Base-by-base conservation (phyloP, 2,329 filamentous ascomycete species). In the Sphaerulina populicola region DNA sequence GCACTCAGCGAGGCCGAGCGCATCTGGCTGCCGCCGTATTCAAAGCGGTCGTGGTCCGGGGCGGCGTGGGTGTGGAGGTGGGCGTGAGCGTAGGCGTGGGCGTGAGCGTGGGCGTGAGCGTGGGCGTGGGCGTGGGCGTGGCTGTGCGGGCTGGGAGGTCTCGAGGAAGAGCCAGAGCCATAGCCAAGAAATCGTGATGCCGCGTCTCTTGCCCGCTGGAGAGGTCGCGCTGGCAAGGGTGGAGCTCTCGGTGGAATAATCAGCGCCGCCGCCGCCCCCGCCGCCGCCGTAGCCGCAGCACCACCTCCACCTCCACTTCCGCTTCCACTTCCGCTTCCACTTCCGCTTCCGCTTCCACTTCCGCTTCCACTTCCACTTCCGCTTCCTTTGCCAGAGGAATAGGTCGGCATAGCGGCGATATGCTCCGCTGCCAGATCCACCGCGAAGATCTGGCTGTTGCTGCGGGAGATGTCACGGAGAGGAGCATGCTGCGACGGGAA, bases 151-250 rank as follows among this genome's bases (percentile, higher is more conserved):
- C 62, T 65, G 9, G 56, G 48, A 2, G 64, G 56, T 27, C 62
- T 48, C 11, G 63, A 61, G 8, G 57, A 44, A 35, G 62, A 66
- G 6, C 62, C 61, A 15, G 18, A 67, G 55, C 18, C 18, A 18
- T 18, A 18, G 18, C 18, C 18, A 3, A 18, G 18, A 40, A 67
- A 59, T 30, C 62, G 57, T 29, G 60, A 62, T 2, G 64, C 64
- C 8, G 61, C 64, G 54, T 66, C 62, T 55, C 62, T 57, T 3
- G 64, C 63, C 29, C 62, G 53, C 49, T 64, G 63, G n/a, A 66
- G 52, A 14, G 63, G 62, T 45, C 55, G 18, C 12, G 58, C 61
- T 39, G 57, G 54, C 38, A 59, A 37, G 30, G 55, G 55, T 47
- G 57, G 57, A 55, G 55, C 41, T 36, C 52, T 52, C 33, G 57